Evolutionary conservation across 2,329 filamentous ascomycete genomes (phyloP).

Genomic region (Ilyonectria mors-panacis): DNA sequence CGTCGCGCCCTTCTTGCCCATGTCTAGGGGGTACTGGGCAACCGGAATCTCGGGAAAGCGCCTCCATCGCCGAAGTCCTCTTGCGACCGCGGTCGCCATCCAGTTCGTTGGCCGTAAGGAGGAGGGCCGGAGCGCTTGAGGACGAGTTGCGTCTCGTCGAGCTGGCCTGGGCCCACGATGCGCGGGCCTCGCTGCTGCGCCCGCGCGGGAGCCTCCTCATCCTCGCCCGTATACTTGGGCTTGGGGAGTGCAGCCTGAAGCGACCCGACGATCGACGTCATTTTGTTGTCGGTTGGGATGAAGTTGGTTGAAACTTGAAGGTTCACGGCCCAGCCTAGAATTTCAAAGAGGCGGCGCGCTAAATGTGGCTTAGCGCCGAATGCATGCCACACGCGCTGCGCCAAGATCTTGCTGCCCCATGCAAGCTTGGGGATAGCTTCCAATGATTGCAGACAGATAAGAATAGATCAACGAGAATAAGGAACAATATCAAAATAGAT

Average conservation of each 20-base stretch:
- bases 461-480: not conserved
- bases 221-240: constrained; percentile 91
- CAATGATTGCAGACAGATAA: not conserved
- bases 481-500: not conserved
- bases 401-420: constrained; percentile 14
- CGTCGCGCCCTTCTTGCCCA: constrained; percentile 84
- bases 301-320: constrained; percentile 40
- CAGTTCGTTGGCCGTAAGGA: constrained; percentile 86
- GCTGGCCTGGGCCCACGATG: constrained; percentile 83
- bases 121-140: constrained; percentile 88
- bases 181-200: constrained; percentile 84
- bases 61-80: constrained; percentile 98
- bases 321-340: constrained; percentile 47
- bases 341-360: constrained; percentile 51
- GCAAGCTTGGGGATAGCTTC: constrained; percentile 5
- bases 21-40: constrained; percentile 95
- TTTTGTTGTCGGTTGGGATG: constrained; percentile 53
- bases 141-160: constrained; percentile 89
- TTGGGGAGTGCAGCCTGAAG: constrained; percentile 87
- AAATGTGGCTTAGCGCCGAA: constrained; percentile 49
- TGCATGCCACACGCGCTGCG: constrained; percentile 15
- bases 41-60: constrained; percentile 93
- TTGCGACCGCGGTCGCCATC: constrained; percentile 90
- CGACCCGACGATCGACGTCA: constrained; percentile 79
- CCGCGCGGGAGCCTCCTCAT: constrained; percentile 83